These are phyloP conservation scores for Colletotrichum paranaense DNA, from an alignment of 2,329 filamentous ascomycete species.

Conservation along the genomic window DNA sequence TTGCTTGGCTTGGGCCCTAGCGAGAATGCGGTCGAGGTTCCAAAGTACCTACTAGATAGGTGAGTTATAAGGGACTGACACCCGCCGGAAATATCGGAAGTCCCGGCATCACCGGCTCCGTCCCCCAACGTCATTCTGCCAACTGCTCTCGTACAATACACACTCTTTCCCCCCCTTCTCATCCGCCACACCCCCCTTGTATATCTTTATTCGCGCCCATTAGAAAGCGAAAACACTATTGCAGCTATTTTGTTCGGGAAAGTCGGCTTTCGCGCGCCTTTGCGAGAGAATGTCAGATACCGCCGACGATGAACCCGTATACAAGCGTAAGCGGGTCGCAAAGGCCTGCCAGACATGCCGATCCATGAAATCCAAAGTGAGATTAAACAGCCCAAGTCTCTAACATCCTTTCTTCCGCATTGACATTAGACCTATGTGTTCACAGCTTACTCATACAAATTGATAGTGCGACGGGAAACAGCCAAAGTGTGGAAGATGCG, in stretches of 20 bases:
- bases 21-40: neutral
- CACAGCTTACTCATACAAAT: neutral
- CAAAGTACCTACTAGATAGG: neutral
- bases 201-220: neutral
- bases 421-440: neutral
- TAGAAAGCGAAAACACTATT: neutral
- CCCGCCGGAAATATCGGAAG: neutral
- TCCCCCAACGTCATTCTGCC: neutral
- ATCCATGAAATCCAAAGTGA: constrained; percentile 41
- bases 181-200: neutral
- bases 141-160: neutral
- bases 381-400: neutral
- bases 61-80: neutral
- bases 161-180: neutral
- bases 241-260: neutral
- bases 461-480: constrained; percentile 36
- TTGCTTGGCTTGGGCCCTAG: neutral
- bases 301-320: neutral
- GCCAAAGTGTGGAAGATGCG: constrained; percentile 40
- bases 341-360: constrained; percentile 41
- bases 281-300: neutral
- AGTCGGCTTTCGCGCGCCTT: neutral
- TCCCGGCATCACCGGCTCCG: neutral
- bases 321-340: constrained; percentile 38
- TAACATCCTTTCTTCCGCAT: neutral